Evolutionary conservation across 164 flowering plant genomes (phyloP).

Genomic region (Santalum album): DNA sequence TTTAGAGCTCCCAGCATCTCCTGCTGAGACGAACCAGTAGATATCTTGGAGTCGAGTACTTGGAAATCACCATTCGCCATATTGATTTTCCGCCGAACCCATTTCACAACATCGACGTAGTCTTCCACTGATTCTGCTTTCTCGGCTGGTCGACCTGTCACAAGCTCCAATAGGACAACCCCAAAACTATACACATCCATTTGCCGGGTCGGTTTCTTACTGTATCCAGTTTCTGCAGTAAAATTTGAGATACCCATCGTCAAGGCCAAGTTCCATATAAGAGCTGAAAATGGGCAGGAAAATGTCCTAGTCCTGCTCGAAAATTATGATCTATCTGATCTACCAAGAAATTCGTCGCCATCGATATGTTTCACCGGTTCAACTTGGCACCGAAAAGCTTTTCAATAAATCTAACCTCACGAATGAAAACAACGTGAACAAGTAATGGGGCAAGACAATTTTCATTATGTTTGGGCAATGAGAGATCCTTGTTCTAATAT

Average conservation of each 20-base stretch:
- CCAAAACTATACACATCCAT: conserved; percentile 86
- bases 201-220: conserved; percentile 56
- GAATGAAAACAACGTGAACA: too few species aligned
- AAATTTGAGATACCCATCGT: background rate
- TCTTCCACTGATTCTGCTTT: conserved; percentile 25
- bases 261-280: background rate
- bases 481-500: too few species aligned
- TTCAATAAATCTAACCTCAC: too few species aligned
- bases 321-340: too few species aligned
- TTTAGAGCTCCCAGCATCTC: conserved; percentile 61
- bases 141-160: conserved; percentile 66
- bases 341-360: too few species aligned
- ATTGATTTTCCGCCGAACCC: conserved; percentile 80
- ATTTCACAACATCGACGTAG: conserved; percentile 53
- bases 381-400: too few species aligned
- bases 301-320: too few species aligned
- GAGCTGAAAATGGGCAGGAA: too few species aligned
- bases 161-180: conserved; percentile 62
- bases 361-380: too few species aligned
- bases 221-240: conserved; percentile 45
- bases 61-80: conserved; percentile 45
- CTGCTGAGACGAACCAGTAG: conserved; percentile 22
- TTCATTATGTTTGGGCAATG: too few species aligned
- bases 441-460: too few species aligned
- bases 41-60: conserved; percentile 56